Evolutionary conservation across 2,329 filamentous ascomycete genomes (phyloP).

Genomic region (Myrmaecium sp.): DNA sequence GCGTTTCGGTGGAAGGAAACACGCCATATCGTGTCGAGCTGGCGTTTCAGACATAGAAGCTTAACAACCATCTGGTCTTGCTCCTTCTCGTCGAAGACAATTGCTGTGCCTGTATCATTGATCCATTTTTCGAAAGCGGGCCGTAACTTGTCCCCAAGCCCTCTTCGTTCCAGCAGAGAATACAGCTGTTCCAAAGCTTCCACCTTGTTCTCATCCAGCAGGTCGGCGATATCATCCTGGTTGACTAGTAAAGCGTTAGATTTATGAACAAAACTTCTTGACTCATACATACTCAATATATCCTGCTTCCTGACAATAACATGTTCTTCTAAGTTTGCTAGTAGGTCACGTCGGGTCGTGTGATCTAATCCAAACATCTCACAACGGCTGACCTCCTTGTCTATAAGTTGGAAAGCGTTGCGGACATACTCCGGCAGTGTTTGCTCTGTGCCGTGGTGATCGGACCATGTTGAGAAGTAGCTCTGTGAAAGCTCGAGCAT

Average conservation of each 20-base stretch:
- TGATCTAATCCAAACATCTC: constrained; percentile 68
- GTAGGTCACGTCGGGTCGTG: constrained; percentile 62
- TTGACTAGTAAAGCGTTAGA: constrained; percentile 44
- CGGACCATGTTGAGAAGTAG: constrained; percentile 56
- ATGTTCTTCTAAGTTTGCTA: constrained; percentile 54
- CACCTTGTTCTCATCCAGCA: constrained; percentile 55
- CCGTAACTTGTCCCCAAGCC: constrained; percentile 53
- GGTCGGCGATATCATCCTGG: constrained; percentile 47
- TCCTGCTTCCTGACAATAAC: constrained; percentile 52
- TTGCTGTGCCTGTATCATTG: constrained; percentile 50
- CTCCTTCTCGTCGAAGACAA: constrained; percentile 65
- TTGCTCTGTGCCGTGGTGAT: constrained; percentile 41
- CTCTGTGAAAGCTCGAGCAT: constrained; percentile 50
- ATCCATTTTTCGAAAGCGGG: constrained; percentile 68
- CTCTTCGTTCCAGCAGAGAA: constrained; percentile 53
- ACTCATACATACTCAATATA: constrained; percentile 13
- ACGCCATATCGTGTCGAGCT: constrained; percentile 59
- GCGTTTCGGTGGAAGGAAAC: constrained; percentile 63
- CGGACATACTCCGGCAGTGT: constrained; percentile 61
- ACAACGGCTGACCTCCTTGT: constrained; percentile 57
- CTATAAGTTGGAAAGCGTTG: constrained; percentile 51
- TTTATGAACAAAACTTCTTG: background rate
- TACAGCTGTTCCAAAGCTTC: constrained; percentile 62
- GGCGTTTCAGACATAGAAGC: constrained; percentile 63
- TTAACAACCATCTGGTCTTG: constrained; percentile 75